Percentiles rank a stretch among this genome's conserved stretches.
Evolutionary conservation across 371 early-diverging fungal species (phyloP).

Genomic region (Apophysomyces elegans): DNA sequence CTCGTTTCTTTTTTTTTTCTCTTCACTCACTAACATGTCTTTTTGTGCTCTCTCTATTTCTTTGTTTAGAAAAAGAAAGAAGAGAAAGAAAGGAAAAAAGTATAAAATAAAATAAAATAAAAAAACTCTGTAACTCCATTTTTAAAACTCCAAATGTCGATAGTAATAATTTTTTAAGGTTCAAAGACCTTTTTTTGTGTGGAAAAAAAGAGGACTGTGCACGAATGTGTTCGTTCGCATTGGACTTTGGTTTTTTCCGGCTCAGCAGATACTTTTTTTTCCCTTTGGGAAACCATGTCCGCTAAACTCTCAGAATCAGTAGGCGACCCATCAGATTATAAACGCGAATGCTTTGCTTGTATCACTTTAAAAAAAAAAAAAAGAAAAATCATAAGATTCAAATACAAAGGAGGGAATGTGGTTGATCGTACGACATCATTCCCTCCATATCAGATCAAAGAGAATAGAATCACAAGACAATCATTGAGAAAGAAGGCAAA

Average conservation of each 20-base stretch:
- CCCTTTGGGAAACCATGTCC: background rate
- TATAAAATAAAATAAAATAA: too few species aligned
- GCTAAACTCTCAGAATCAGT: constrained; percentile 1
- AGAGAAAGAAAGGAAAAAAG: background rate
- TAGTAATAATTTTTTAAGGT: constrained; percentile 5
- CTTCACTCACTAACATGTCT: constrained; percentile 3
- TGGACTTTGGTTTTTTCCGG: background rate
- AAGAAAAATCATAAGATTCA: too few species aligned
- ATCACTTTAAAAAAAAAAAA: background rate
- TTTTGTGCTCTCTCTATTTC: background rate
- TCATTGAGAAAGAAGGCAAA: background rate
- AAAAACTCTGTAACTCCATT: too few species aligned
- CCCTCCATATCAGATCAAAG: background rate
- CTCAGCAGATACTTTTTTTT: background rate
- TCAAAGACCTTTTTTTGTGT: background rate
- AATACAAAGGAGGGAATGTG: background rate
- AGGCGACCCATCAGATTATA: too few species aligned
- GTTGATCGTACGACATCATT: constrained; percentile 4
- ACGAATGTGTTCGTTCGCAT: background rate
- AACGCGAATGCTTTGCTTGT: background rate
- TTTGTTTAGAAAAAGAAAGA: too few species aligned
- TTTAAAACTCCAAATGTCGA: background rate
- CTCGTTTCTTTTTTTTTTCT: background rate
- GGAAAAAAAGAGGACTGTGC: constrained; percentile 1
- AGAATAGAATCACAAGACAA: background rate